These are phyloP conservation scores for Sphaerobolus stellatus DNA, from an alignment of 1,284 basidiomycete species.

Conservation along the genomic window DNA sequence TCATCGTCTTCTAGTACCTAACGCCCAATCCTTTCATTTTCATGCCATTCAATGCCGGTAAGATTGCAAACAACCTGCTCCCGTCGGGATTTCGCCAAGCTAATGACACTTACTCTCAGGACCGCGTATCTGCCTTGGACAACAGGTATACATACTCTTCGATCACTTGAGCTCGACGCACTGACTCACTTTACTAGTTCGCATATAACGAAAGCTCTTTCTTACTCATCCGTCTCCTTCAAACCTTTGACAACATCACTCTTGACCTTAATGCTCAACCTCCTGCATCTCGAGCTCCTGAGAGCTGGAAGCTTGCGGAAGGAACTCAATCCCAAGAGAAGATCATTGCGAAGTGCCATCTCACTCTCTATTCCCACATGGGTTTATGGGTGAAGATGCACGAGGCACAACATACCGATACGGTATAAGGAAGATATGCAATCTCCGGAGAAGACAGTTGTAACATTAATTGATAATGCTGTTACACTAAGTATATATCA, in stretches of 20 bases:
- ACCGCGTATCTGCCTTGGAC: constrained; percentile 48
- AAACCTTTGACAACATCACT: constrained; percentile 50
- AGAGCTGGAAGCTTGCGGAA: constrained; percentile 38
- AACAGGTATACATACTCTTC: constrained; percentile 32
- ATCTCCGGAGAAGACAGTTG: too few species aligned
- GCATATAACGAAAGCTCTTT: constrained; percentile 71
- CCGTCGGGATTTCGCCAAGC: not conserved
- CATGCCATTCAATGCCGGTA: constrained; percentile 48
- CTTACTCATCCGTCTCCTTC: constrained; percentile 63
- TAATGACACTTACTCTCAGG: not conserved
- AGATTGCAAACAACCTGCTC: not conserved
- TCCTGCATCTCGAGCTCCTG: constrained; percentile 42
- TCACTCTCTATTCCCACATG: constrained; percentile 48
- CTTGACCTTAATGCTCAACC: constrained; percentile 49
- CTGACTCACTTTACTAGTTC: constrained; percentile 39
- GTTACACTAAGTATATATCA: too few species aligned
- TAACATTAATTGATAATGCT: too few species aligned
- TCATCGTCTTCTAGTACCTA: constrained; percentile 5
- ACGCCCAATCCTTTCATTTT: constrained; percentile 29
- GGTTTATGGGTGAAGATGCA: constrained; percentile 11
- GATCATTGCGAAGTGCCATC: constrained; percentile 50
- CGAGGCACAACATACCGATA: constrained; percentile 1
- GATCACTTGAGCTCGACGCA: not conserved
- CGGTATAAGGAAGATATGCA: not conserved
- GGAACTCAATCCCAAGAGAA: constrained; percentile 34